Evolutionary conservation across 129 eudicot genomes (phyloP).

Genomic region (Oenanthe sinensis): DNA sequence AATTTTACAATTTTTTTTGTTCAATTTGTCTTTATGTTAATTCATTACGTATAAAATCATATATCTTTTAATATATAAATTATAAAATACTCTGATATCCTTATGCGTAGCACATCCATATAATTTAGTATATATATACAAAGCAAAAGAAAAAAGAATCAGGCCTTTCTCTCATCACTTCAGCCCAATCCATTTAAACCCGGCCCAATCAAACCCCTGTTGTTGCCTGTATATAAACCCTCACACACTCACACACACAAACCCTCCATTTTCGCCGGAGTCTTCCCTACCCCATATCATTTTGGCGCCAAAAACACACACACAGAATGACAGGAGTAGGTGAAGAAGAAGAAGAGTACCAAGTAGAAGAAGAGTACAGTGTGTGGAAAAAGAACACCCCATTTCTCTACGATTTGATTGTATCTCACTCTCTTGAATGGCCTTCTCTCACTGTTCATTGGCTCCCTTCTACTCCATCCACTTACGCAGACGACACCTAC

Average conservation of each 20-base stretch:
- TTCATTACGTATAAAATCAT: too few species aligned
- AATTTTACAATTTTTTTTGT: too few species aligned
- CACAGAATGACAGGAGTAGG: conserved; percentile 17
- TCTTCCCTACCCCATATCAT: not conserved
- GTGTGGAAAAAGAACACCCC: conserved; percentile 94
- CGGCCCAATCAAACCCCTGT: not conserved
- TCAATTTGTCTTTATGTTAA: too few species aligned
- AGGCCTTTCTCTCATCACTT: too few species aligned
- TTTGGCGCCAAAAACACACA: conserved; percentile 27
- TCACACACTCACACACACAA: not conserved
- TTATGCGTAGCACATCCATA: too few species aligned
- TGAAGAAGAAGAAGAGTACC: conserved; percentile 35
- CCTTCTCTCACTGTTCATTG: conserved; percentile 98
- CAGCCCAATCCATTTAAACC: not conserved
- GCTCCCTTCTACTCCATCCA: conserved; percentile 55
- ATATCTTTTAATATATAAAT: too few species aligned
- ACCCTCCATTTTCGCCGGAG: not conserved
- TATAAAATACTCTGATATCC: too few species aligned
- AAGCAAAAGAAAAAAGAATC: too few species aligned
- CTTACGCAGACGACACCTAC: conserved; percentile 44
- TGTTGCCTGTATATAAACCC: not conserved
- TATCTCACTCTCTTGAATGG: conserved; percentile 85
- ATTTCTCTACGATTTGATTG: conserved; percentile 64
- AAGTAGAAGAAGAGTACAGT: conserved; percentile 64
- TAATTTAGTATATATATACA: too few species aligned